Percentiles rank a stretch among this genome's conserved stretches.
phyloP scores from a whole-genome alignment of 495 filamentous ascomycete species.

The Cryomyces minteri region DNA sequence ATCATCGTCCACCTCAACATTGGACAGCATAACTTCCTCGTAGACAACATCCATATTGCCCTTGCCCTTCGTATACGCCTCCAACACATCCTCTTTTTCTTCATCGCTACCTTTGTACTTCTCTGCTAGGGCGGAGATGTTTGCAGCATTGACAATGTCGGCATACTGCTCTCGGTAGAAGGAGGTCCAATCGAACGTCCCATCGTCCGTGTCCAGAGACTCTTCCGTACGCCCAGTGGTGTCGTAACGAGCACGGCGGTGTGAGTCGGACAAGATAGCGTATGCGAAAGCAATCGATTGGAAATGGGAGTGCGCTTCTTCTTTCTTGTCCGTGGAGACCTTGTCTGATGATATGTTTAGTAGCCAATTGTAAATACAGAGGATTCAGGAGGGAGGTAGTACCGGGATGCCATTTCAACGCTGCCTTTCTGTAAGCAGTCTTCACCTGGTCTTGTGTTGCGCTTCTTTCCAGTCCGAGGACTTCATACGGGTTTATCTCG shows the following conservation, averaged over 20 bases:
- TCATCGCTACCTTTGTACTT: conserved; percentile 79
- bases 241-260: conserved; percentile 69
- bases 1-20: conserved; percentile 71
- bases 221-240: conserved; percentile 73
- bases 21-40: conserved; percentile 65
- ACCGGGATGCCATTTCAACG: conserved; percentile 25
- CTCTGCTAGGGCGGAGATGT: conserved; percentile 50
- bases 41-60: conserved; percentile 65
- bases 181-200: conserved; percentile 73
- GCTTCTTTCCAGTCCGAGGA: conserved; percentile 16
- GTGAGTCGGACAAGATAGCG: conserved; percentile 67
- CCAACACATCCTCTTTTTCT: conserved; percentile 55
- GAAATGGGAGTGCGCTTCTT: conserved; percentile 57
- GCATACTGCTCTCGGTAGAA: conserved; percentile 74
- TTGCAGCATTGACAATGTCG: conserved; percentile 46
- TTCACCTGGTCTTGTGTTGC: conserved; percentile 22
- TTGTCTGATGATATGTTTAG: conserved; percentile 39
- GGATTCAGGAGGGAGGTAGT: background rate
- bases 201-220: conserved; percentile 45
- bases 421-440: conserved; percentile 23
- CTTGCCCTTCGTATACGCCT: conserved; percentile 48
- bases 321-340: conserved; percentile 39
- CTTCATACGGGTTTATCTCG: conserved; percentile 23
- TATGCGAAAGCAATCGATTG: conserved; percentile 88
- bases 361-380: background rate